Evolutionary conservation across 1,284 basidiomycete genomes (phyloP).

Genomic region (Ceratobasidium sp.): DNA sequence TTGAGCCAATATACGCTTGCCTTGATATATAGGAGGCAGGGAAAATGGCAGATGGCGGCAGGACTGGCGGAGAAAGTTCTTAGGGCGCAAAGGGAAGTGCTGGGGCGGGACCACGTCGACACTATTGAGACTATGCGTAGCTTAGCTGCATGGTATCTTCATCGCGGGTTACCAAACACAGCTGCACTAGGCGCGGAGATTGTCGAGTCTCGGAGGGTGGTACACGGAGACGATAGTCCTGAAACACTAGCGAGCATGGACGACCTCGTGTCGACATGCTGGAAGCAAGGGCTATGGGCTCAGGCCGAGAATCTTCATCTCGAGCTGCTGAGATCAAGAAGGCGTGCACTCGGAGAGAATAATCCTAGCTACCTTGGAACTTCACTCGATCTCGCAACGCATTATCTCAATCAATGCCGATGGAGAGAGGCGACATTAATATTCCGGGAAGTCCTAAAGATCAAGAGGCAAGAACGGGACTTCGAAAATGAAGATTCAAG

Average conservation of each 20-base stretch:
- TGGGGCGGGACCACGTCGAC: background rate
- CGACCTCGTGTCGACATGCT: background rate
- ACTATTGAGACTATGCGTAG: background rate
- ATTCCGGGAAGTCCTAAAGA: no score
- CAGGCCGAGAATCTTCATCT: background rate
- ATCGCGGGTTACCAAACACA: background rate
- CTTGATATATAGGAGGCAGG: background rate
- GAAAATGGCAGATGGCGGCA: background rate
- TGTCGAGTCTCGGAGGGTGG: background rate
- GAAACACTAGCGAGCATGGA: background rate
- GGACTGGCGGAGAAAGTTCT: background rate
- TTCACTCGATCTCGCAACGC: no score
- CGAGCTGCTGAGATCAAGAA: background rate
- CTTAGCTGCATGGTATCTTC: background rate
- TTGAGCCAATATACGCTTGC: background rate
- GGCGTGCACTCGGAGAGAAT: background rate
- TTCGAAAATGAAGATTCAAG: no score
- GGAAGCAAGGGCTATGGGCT: background rate
- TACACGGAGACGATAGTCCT: background rate
- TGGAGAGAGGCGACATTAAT: no score
- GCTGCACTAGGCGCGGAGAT: background rate
- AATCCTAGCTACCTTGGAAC: background rate
- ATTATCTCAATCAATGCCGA: no score
- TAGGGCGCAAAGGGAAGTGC: background rate
- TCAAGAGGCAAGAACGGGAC: no score